phyloP scores from a whole-genome alignment of 78 protist genomes.

The Chrysochromulina tobinii region DNA sequence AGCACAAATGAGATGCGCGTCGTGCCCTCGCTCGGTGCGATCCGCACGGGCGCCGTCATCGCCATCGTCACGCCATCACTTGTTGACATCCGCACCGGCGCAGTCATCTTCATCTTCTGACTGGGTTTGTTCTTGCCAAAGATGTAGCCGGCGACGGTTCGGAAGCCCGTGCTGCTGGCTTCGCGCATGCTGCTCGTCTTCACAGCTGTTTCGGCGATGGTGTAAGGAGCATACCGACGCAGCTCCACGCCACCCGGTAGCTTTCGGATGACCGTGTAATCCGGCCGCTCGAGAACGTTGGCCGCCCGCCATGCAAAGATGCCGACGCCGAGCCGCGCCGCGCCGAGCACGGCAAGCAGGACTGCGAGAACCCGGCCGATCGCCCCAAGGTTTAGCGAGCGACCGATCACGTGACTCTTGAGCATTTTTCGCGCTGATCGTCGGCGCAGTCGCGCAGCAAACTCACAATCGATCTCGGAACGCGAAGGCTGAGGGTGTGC shows the following conservation, averaged over 20 bases:
- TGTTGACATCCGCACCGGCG: not conserved
- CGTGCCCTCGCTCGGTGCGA: too few relatives aligned
- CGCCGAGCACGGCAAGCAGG: not conserved
- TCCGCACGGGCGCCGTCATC: too few relatives aligned
- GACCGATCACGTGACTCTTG: too few relatives aligned
- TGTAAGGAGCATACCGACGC: not conserved
- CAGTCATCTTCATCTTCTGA: not conserved
- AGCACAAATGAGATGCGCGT: not conserved
- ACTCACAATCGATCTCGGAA: too few relatives aligned
- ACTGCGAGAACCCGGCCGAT: not conserved
- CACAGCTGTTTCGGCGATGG: not conserved
- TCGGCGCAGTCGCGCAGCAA: too few relatives aligned
- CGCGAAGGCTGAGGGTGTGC: too few relatives aligned
- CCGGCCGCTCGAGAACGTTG: not conserved
- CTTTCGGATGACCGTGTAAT: not conserved
- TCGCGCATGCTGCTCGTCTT: not conserved
- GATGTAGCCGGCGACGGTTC: not conserved
- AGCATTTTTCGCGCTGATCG: too few relatives aligned
- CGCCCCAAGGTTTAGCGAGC: too few relatives aligned
- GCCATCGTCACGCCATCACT: too few relatives aligned
- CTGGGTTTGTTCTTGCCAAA: not conserved
- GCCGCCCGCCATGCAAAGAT: not conserved
- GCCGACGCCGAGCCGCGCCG: not conserved
- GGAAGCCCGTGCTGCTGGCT: not conserved
- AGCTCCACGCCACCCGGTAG: not conserved